Conservation (phyloP, 2,329 filamentous ascomycete genomes). For the Fusarium sublunatum region DNA sequence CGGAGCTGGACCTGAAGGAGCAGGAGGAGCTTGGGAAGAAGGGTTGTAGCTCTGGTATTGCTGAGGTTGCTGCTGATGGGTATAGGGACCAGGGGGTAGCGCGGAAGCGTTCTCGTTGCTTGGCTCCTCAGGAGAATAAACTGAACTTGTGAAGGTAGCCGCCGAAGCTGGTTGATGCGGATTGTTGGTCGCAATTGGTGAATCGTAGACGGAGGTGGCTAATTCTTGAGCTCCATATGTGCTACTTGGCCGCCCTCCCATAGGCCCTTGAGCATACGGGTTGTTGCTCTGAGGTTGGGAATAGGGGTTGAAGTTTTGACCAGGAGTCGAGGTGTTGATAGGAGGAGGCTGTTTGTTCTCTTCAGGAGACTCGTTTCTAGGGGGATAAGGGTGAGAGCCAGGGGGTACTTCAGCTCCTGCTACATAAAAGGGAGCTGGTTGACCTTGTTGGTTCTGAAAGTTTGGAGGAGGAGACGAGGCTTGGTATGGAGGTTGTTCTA, state of each 20-base stretch:
- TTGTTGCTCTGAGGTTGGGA: slow-evolving; percentile 49
- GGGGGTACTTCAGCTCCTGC: slow-evolving; percentile 67
- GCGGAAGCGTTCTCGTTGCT: slow-evolving; percentile 46
- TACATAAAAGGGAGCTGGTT: slow-evolving; percentile 73
- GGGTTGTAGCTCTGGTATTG: slow-evolving; percentile 58
- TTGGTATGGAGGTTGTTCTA: slow-evolving; percentile 61
- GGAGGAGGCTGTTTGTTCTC: slow-evolving; percentile 62
- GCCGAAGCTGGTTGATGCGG: slow-evolving; percentile 51
- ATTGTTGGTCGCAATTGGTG: slow-evolving; percentile 70
- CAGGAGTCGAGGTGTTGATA: slow-evolving; percentile 64
- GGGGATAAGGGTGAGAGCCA: slow-evolving; percentile 61
- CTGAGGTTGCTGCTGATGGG: slow-evolving; percentile 50
- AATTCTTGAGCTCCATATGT: slow-evolving; percentile 81
- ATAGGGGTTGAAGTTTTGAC: slow-evolving; percentile 59
- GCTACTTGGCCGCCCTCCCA: slow-evolving; percentile 69
- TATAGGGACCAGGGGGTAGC: slow-evolving; percentile 46
- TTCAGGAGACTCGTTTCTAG: slow-evolving; percentile 62
- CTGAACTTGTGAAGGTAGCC: slow-evolving; percentile 59
- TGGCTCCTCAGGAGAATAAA: slow-evolving; percentile 61
- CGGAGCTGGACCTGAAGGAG: slow-evolving; percentile 52
- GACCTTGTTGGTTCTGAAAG: slow-evolving; percentile 64
- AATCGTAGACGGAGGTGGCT: slow-evolving; percentile 81
- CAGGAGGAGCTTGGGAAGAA: slow-evolving; percentile 54
- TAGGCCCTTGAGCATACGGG: slow-evolving; percentile 59
- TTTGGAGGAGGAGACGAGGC: slow-evolving; percentile 63